Conservation (phyloP, 2,329 filamentous ascomycete species). For the Xylogone sp. region DNA sequence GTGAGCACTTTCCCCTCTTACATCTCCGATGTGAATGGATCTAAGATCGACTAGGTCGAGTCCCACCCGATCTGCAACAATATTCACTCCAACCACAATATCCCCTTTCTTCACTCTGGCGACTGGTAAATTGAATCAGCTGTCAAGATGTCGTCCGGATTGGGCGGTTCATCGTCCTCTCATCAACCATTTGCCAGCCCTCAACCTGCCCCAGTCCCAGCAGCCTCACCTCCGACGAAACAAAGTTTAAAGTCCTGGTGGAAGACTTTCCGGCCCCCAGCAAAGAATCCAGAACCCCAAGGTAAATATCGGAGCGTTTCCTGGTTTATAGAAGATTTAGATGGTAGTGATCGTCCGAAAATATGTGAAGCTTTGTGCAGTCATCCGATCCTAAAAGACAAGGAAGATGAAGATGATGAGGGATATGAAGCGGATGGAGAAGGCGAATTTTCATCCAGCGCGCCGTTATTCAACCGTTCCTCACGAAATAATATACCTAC, state of each 20-base stretch:
- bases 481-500: neutral
- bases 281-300: conserved; percentile 51
- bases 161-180: conserved; percentile 17
- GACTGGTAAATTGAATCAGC: conserved; percentile 11
- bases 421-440: neutral
- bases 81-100: neutral
- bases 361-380: neutral
- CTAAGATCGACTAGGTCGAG: neutral
- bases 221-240: conserved; percentile 73
- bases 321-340: neutral
- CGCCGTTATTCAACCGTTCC: neutral
- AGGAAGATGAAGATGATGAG: neutral
- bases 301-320: conserved; percentile 39
- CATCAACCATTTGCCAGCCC: conserved; percentile 24
- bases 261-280: conserved; percentile 82
- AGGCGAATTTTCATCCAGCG: neutral
- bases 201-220: conserved; percentile 24
- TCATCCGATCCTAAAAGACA: neutral
- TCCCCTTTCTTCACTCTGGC: conserved; percentile 5
- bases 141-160: conserved; percentile 21
- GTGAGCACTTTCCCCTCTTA: neutral
- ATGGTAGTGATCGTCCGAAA: neutral
- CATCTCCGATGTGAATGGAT: neutral
- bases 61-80: neutral
- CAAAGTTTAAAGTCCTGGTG: conserved; percentile 94